Evolutionary conservation across 108 stramenopile species (phyloP), one percentile per base, ranked within the genome.

Genomic region (Discostella pseudostelligera): DNA sequence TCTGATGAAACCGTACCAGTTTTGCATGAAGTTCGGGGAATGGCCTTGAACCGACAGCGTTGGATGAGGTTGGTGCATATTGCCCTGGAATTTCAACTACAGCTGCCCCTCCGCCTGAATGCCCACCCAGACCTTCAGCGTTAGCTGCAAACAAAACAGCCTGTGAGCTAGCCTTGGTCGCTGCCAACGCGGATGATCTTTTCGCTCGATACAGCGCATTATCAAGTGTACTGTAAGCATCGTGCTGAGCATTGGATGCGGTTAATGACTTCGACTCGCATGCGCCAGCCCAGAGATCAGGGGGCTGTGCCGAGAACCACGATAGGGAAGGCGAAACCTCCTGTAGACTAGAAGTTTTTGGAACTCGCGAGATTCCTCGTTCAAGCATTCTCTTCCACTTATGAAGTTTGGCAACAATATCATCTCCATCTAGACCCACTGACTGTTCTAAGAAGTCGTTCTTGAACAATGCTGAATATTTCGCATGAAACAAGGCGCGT

Each of bases 31-130:
- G 78, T 60, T 95, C 94, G 13, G 90, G 90, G 43, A 63, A 66
- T 10, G 94, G 94, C 56, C 80, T 84, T 14, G 49, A 69, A 70
- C 90, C 92, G 4, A 81, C 46, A 39, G 65, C 59, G 4, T 64
- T 62, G 16, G 81, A 64, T 14, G 71, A 63, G 24, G 87, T 90
- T 32, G 89, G 89, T 36, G 79, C 69, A 65, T 95, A 95, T 56
- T 89, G 86, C 0, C 94, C 94, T 43, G 94, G 94, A 67, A 95
- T 92, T 70, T 95, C 94, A 19, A 95, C 83, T 10, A 78, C 45
- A 13, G 89, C 72, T 44, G 87, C 80, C 19, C 88, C 90, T 39
- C 87, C 88, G 21, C 92, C 92, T 50, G 77, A 83, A 57, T 89
- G 79, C 0, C 90, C 91, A 42, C 86, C 87, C 8, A 84, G 49